These are phyloP conservation scores for Monosporascus cannonballus DNA, from an alignment of 2,329 filamentous ascomycete species.

Conservation along the genomic window DNA sequence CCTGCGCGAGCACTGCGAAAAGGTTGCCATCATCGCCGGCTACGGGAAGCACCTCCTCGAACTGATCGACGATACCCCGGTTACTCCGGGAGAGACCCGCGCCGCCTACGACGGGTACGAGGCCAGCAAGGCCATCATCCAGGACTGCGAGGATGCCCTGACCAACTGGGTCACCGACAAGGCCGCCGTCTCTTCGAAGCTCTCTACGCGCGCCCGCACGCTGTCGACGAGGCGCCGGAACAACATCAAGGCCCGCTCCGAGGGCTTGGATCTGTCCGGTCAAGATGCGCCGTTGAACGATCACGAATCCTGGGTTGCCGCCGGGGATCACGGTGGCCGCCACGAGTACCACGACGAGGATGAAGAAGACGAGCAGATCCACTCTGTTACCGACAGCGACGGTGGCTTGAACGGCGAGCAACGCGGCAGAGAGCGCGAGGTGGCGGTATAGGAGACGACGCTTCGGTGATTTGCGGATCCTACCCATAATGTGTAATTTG, in stretches of 20 bases:
- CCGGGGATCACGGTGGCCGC: constrained; percentile 51
- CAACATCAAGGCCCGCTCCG: constrained; percentile 57
- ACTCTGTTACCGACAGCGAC: constrained; percentile 47
- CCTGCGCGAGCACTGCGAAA: constrained; percentile 94
- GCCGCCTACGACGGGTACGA: constrained; percentile 97
- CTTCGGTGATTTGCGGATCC: background rate
- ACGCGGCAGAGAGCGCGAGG: constrained; percentile 23
- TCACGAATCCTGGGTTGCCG: constrained; percentile 79
- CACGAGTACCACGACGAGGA: constrained; percentile 57
- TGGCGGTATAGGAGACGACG: constrained; percentile 6
- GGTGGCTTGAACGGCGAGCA: constrained; percentile 49
- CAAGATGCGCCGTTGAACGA: constrained; percentile 78
- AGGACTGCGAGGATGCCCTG: constrained; percentile 95
- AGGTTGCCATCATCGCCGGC: constrained; percentile 94
- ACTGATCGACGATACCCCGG: constrained; percentile 91
- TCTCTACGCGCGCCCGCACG: constrained; percentile 81
- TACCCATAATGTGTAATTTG: constrained; percentile 25
- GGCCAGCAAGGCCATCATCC: constrained; percentile 96
- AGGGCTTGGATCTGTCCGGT: constrained; percentile 74
- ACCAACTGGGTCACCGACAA: constrained; percentile 96
- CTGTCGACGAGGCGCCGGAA: constrained; percentile 79
- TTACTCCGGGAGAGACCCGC: constrained; percentile 94
- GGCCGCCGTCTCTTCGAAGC: constrained; percentile 78
- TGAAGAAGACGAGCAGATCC: constrained; percentile 56
- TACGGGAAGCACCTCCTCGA: constrained; percentile 98